phyloP scores from a whole-genome alignment of 2,329 filamentous ascomycete genomes.

The Ceratocystis lukuohia region DNA sequence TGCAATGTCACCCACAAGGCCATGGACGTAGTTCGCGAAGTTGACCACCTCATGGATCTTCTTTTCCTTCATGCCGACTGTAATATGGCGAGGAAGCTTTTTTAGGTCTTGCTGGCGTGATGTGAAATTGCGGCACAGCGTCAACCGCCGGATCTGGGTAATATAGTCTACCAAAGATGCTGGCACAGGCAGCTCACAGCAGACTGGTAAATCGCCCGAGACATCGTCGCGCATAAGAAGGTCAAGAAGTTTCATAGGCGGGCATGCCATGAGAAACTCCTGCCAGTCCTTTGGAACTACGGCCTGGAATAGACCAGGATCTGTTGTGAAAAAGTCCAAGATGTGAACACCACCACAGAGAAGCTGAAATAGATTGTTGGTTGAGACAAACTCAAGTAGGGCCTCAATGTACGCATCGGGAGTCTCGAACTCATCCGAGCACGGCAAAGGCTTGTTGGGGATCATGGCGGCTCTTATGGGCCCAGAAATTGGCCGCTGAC shows the following conservation, averaged over 20 bases:
- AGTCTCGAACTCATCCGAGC: slow-evolving; percentile 53
- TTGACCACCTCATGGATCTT: slow-evolving; percentile 88
- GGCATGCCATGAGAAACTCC: slow-evolving; percentile 55
- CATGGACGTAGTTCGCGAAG: slow-evolving; percentile 73
- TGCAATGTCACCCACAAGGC: slow-evolving; percentile 44
- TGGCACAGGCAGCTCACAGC: slow-evolving; percentile 29
- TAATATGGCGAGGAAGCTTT: slow-evolving; percentile 54
- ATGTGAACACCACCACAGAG: slow-evolving; percentile 97
- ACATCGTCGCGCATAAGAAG: slow-evolving; percentile 70
- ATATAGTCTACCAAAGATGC: slow-evolving; percentile 58
- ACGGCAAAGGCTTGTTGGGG: slow-evolving; percentile 48
- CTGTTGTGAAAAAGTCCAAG: slow-evolving; percentile 82
- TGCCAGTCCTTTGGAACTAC: slow-evolving; percentile 73
- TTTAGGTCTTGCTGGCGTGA: slow-evolving; percentile 34
- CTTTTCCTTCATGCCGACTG: slow-evolving; percentile 89
- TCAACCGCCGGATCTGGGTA: slow-evolving; percentile 53
- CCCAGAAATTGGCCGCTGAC: neutral
- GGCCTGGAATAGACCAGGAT: slow-evolving; percentile 67
- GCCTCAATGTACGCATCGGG: slow-evolving; percentile 66
- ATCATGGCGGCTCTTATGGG: slow-evolving; percentile 28
- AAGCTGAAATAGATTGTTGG: slow-evolving; percentile 64
- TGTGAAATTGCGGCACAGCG: slow-evolving; percentile 49
- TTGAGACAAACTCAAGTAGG: slow-evolving; percentile 62
- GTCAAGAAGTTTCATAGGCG: slow-evolving; percentile 65
- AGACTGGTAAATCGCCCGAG: slow-evolving; percentile 23